Evolutionary conservation across 768 basidiomycete genomes (phyloP).

Genomic region (Xanthoconium stramineum): DNA sequence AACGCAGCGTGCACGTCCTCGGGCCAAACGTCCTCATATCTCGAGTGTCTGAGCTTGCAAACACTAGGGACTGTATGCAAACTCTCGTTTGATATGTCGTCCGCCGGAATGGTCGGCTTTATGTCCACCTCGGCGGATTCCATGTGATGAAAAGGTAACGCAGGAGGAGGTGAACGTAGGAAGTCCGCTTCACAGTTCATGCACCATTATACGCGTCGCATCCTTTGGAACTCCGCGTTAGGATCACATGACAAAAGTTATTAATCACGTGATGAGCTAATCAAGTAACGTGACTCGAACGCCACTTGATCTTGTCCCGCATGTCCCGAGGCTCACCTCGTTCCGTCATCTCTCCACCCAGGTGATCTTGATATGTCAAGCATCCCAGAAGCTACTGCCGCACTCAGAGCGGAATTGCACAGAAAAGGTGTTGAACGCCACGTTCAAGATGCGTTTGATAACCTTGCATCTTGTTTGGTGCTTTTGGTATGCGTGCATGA

Average conservation of each 20-base stretch:
- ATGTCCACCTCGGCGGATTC: conserved; percentile 16
- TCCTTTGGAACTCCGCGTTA: conserved; percentile 23
- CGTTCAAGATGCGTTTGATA: conserved; percentile 35
- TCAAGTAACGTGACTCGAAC: conserved; percentile 4
- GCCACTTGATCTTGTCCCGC: neutral
- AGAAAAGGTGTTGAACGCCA: conserved; percentile 29
- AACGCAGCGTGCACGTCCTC: conserved; percentile 35
- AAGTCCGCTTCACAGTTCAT: neutral
- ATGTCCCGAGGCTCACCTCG: neutral
- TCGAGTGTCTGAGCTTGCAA: conserved; percentile 28
- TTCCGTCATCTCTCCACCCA: neutral
- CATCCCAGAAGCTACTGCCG: conserved; percentile 30
- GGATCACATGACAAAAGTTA: conserved; percentile 31
- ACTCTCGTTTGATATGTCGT: conserved; percentile 5
- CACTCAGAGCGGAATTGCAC: conserved; percentile 30
- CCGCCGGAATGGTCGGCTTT: conserved; percentile 12
- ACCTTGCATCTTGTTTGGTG: conserved; percentile 40
- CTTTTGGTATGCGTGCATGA: conserved; percentile 39
- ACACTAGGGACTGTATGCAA: neutral
- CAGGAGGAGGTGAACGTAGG: conserved; percentile 1
- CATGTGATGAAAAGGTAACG: conserved; percentile 21
- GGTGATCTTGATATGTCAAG: conserved; percentile 12
- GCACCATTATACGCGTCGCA: conserved; percentile 15
- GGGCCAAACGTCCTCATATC: conserved; percentile 34
- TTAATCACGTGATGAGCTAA: conserved; percentile 18